Percentiles rank a stretch among this genome's conserved stretches.
Conservation (phyloP, 2,329 filamentous ascomycete species). For the Zymoseptoria ardabiliae region DNA sequence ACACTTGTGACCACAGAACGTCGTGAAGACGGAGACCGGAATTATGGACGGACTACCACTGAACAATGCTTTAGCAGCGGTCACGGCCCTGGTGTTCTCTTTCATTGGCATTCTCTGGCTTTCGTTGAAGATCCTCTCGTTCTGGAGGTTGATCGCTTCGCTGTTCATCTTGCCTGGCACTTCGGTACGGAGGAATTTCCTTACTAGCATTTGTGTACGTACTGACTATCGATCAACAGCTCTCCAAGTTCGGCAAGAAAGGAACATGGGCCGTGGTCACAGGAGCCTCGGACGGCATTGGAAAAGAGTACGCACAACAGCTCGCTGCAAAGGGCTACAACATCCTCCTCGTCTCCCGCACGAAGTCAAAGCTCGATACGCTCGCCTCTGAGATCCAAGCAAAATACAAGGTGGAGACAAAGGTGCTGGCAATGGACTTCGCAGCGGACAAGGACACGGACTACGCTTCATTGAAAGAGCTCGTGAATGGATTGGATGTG, state of each 20-base stretch:
- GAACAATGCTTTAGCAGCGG: slow-evolving; percentile 25
- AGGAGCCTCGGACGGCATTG: slow-evolving; percentile 90
- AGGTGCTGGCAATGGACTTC: slow-evolving; percentile 88
- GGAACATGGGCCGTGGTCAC: slow-evolving; percentile 93
- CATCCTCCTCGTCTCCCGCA: slow-evolving; percentile 88
- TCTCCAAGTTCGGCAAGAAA: slow-evolving; percentile 81
- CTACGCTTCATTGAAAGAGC: slow-evolving; percentile 63
- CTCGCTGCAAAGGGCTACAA: slow-evolving; percentile 91
- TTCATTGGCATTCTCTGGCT: slow-evolving; percentile 34
- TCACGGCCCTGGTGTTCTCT: slow-evolving; percentile 29
- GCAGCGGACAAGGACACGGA: slow-evolving; percentile 69
- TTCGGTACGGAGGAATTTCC: slow-evolving; percentile 31
- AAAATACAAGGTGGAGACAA: slow-evolving; percentile 65
- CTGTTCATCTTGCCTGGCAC: slow-evolving; percentile 44
- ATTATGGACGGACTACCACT: slow-evolving; percentile 7
- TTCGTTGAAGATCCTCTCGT: slow-evolving; percentile 37
- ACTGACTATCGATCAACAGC: slow-evolving; percentile 43
- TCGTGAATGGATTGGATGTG: slow-evolving; percentile 62
- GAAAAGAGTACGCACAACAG: slow-evolving; percentile 90
- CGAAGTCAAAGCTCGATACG: slow-evolving; percentile 77
- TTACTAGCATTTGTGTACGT: neutral
- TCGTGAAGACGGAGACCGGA: neutral
- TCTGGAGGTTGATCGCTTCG: slow-evolving; percentile 41
- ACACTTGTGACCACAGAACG: slow-evolving; percentile 3
- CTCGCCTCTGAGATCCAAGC: slow-evolving; percentile 68